Evolutionary conservation across 2,329 filamentous ascomycete genomes (phyloP), one percentile per base, ranked within the genome.

Genomic region (Colletotrichum ledebouriae): DNA sequence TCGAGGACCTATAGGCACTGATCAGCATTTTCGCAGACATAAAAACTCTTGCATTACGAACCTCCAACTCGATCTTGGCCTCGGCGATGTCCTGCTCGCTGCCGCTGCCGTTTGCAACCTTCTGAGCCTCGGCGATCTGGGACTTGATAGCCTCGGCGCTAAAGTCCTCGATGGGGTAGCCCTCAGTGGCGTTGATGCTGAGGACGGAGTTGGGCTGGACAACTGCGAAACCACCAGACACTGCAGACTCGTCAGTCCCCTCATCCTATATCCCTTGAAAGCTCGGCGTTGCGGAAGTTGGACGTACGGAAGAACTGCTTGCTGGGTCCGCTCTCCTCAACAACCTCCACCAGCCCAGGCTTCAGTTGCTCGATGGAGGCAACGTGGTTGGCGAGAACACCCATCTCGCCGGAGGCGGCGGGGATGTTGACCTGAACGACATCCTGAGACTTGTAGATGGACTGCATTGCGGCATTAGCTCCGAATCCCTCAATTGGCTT

Each of bases 21-120:
- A 76, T 87, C 76, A 87, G 81, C 70, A 74, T 42, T 2, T 63
- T 10, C 25, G 12, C 25, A 33, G 5, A 10, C 33, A n/a, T 11
- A 34, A 22, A 47, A 17, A 69, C 49, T 56, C 34, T 49, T 55
- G 9, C 15, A 6, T 20, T 69, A 75, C 80, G 79, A 83, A 97
- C 95, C 94, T 99, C 96, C 75, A 99, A 85, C 88, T 98, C 95
- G 81, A 99, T 95, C 90, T 98, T 98, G 74, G 96, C 96, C 90
- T 99, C 96, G 73, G 95, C 95, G 83, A 98, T 93, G 79, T 98
- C 96, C 85, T 94, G 91, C 89, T 98, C 96, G 82, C 94, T 98
- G 78, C 95, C 96, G 79, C 86, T 90, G 78, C 96, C 96, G 81
- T 84, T 90, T 76, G 91, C 94, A 79, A 98, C 91, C 90, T 98